Evolutionary conservation across 768 basidiomycete species (phyloP), one percentile per base, ranked within the genome.

Genomic region (Naganishia antarctica): DNA sequence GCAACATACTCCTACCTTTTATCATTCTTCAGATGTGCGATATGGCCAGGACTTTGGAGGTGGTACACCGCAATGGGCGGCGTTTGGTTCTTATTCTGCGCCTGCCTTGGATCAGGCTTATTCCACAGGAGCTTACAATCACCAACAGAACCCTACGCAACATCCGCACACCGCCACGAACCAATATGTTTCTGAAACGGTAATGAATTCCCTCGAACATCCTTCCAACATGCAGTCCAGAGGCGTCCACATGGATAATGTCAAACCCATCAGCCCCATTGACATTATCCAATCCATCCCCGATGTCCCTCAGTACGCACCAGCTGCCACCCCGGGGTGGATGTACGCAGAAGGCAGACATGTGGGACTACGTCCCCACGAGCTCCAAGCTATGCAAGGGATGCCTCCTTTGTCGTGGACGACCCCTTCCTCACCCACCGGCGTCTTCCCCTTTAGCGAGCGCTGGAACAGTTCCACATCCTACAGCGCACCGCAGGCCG

Each of bases 361-460:
- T 5, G 12, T 8, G 7, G 53, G 34, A 8, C 23, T 57, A 4
- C 53, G 21, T 9, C 21, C 37, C 5, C 32, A 40, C 15, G 53
- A 57, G 6, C 23, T 57, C 12, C 53, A 57, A 41, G 53, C 53
- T 7, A 26, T 57, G 4, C 53, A 57, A 57, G 37, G 53, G 9
- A 57, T 57, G 37, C 53, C 53, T 25, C 53, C 34, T 15, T 37
- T 41, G 34, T 57, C 53, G 0, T 57, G 53, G 53, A 57, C 53
- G 21, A 57, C 53, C 21, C 53, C 53, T 26, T 57, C 53, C 21
- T n/a, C 53, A 9, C 53, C 53, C 8, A 41, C 21, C 13, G 53
- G 53, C n/a, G n/a, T 37, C 0, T 23, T 57, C 18, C 32, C 53
- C 13, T 57, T 57, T 25, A 3, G 53, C n/a, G 53, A 57, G 11